These are phyloP conservation scores for Colletotrichum limetticola DNA, from an alignment of 2,329 filamentous ascomycete species.

Conservation along the genomic window DNA sequence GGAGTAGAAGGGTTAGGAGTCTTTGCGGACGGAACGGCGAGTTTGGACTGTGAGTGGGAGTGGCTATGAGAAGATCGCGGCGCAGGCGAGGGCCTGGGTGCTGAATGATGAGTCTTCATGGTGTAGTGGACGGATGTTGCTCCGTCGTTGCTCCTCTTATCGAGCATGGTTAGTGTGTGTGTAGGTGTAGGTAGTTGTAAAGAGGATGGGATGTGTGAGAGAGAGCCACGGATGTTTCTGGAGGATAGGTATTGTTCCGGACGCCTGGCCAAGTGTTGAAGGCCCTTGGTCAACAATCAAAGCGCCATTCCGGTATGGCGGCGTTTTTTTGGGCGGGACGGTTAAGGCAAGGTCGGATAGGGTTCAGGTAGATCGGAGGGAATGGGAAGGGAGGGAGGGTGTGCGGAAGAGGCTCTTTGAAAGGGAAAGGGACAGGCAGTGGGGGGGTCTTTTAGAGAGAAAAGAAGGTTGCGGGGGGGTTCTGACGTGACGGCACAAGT, in stretches of 20 bases:
- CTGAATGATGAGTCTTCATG: constrained; percentile 55
- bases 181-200: constrained; percentile 3
- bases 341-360: constrained; percentile 18
- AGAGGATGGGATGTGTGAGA: not conserved
- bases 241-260: constrained; percentile 24
- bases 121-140: constrained; percentile 50
- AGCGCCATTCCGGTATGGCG: constrained; percentile 28
- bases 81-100: constrained; percentile 47
- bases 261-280: constrained; percentile 32
- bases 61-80: constrained; percentile 47
- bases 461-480: constrained; percentile 35
- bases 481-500: constrained; percentile 34
- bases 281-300: constrained; percentile 23
- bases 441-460: constrained; percentile 32
- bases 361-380: constrained; percentile 31
- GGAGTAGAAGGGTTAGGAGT: constrained; percentile 61
- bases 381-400: constrained; percentile 32
- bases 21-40: constrained; percentile 42
- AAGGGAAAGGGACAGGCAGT: constrained; percentile 27
- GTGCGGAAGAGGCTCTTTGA: constrained; percentile 31
- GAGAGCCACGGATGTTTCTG: constrained; percentile 26
- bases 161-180: constrained; percentile 43
- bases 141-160: constrained; percentile 47
- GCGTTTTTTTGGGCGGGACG: constrained; percentile 7
- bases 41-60: constrained; percentile 53